These are phyloP conservation scores for Aspergillus ochraceoroseus DNA, from an alignment of 2,329 filamentous ascomycete species.

Conservation along the genomic window DNA sequence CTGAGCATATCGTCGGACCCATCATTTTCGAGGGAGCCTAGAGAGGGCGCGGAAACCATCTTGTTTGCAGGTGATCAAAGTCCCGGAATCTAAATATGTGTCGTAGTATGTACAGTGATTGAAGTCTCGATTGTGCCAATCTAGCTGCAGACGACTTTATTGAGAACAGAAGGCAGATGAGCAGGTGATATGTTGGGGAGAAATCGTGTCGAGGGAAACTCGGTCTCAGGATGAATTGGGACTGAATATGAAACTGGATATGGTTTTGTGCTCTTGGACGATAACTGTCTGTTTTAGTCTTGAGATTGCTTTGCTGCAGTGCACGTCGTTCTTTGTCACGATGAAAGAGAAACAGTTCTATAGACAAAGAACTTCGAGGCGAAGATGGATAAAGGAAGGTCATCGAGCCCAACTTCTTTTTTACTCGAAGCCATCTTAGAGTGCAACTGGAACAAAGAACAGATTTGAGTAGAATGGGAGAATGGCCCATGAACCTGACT, in stretches of 20 bases:
- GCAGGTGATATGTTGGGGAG: background rate
- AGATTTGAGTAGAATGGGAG: too few relatives aligned
- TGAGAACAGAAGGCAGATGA: background rate
- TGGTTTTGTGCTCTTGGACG: slow-evolving; percentile 2
- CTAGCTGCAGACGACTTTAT: background rate
- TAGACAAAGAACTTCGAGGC: slow-evolving; percentile 11
- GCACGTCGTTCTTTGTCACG: background rate
- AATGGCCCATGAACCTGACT: too few relatives aligned
- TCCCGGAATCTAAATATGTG: background rate
- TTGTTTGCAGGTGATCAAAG: background rate
- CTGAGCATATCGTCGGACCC: background rate
- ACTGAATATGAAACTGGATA: slow-evolving; percentile 3
- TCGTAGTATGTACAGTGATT: background rate
- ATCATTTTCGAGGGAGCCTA: slow-evolving; percentile 3
- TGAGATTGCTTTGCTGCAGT: background rate
- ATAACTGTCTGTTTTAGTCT: slow-evolving; percentile 1
- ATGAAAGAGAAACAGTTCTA: background rate
- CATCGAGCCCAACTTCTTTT: background rate
- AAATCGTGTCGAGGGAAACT: background rate
- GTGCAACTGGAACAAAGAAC: too few relatives aligned
- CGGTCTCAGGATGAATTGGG: background rate
- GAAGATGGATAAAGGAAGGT: background rate
- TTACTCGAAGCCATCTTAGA: background rate
- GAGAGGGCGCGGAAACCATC: background rate
- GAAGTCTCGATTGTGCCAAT: background rate